Percentiles rank a stretch among this genome's conserved stretches.
These are phyloP conservation scores for Raphanus raphanistrum DNA, from an alignment of 345 rosid species.

Conservation along the genomic window DNA sequence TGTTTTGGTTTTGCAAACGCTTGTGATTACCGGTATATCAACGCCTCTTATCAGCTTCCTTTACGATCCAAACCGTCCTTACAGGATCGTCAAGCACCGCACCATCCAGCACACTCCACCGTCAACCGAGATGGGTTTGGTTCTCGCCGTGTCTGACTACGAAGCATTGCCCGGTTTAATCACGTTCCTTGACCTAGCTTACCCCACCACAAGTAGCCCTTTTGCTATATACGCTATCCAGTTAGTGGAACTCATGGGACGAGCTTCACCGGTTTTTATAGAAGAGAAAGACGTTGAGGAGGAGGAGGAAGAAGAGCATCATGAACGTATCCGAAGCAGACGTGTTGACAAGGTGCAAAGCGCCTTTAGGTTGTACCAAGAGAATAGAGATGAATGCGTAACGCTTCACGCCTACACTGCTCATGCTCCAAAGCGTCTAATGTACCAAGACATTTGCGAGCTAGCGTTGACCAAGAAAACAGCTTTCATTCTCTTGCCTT, in stretches of 20 bases:
- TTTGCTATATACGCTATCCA: conserved; percentile 55
- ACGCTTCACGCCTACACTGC: conserved; percentile 48
- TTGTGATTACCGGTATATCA: conserved; percentile 34
- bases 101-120: conserved; percentile 74
- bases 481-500: conserved; percentile 59
- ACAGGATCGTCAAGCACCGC: conserved; percentile 62
- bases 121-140: conserved; percentile 41
- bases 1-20: conserved; percentile 45
- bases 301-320: conserved; percentile 8
- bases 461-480: conserved; percentile 54
- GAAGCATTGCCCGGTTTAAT: conserved; percentile 47
- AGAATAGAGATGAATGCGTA: conserved; percentile 40
- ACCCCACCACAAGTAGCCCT: conserved; percentile 48
- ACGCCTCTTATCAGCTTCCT: conserved; percentile 57
- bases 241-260: conserved; percentile 57
- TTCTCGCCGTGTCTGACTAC: conserved; percentile 52
- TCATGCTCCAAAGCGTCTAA: conserved; percentile 52
- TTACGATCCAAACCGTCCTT: conserved; percentile 72
- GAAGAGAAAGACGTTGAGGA: conserved; percentile 33
- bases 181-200: conserved; percentile 57
- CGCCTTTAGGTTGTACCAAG: conserved; percentile 49
- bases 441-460: conserved; percentile 77
- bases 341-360: conserved; percentile 39
- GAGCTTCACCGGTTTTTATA: conserved; percentile 51
- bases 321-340: background rate